Base-by-base conservation (phyloP, 2,329 filamentous ascomycete species). In the Claviceps purpurea region DNA sequence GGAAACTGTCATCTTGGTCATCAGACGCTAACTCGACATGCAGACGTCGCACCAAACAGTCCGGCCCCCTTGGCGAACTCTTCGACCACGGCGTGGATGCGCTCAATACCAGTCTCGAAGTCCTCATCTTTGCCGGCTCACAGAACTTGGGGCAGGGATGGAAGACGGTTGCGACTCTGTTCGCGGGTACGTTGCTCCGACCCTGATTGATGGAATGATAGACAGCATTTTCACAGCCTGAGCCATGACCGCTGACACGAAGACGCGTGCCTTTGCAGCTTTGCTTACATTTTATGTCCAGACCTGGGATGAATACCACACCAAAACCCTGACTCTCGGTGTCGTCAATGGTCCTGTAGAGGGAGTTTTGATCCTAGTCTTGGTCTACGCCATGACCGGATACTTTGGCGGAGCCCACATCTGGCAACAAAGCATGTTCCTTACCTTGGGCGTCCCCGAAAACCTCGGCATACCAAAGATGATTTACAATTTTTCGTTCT, bases 291-390 rank as follows among this genome's bases (percentile, higher is more conserved):
- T 98, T 69, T 97, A 97, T 68, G 85, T 97, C 43, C 93, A 97
- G 68, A 97, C 93, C 38, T 98, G 93, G 93, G 93, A 98, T 64
- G 93, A 97, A 68, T 98, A 97, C 71, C 91, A 97, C 71, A 98
- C 93, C 50, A 90, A 96, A 68, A 93, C 90, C 3, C 79, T 98
- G 47, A 96, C 89, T 1, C 79, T 98, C 5, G 93, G 93, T 54
- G 73, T 97, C 56, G 77, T 98, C 58, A 96, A 91, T 57, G 93
- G 93, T 0, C 93, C 93, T 4, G 93, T 98, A 40, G 93, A 98
- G 70, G 93, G 93, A 50, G 85, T 98, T 52, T 71, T 97, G 47
- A 89, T 88, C 42, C 77, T 98, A 20, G 84, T 88, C 61, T 65
- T 78, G 52, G 82, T 98, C 54, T 97, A 93, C 68, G 79, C 81